A percentile compares a stretch with the other conserved stretches of the same genome.
phyloP scores from a whole-genome alignment of 1,284 basidiomycete genomes.

The Tylopilus sp. region DNA sequence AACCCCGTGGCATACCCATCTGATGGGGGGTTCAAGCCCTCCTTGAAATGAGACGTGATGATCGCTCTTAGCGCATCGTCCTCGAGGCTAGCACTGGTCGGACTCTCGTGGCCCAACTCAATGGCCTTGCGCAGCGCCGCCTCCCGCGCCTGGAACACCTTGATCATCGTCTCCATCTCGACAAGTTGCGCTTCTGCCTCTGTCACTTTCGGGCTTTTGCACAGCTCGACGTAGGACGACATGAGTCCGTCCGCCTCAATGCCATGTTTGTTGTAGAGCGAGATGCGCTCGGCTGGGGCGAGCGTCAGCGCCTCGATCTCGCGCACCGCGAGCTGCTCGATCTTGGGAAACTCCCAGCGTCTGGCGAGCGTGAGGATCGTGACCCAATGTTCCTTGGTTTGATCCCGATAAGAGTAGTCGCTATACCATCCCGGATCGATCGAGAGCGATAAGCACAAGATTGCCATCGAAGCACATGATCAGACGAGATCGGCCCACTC shows the following conservation, averaged over 20 bases:
- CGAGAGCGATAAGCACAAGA: conserved; percentile 3
- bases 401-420: conserved; percentile 37
- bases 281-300: conserved; percentile 50
- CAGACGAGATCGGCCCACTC: conserved; percentile 1
- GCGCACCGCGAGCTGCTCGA: conserved; percentile 37
- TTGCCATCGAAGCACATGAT: neutral
- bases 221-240: conserved; percentile 48
- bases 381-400: conserved; percentile 36
- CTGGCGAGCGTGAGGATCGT: conserved; percentile 41
- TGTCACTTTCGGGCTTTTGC: conserved; percentile 57
- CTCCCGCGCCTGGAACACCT: conserved; percentile 69
- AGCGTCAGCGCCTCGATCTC: conserved; percentile 44
- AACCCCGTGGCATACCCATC: conserved; percentile 30
- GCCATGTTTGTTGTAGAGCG: conserved; percentile 49
- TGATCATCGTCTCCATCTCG: conserved; percentile 67
- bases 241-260: conserved; percentile 47
- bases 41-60: conserved; percentile 37
- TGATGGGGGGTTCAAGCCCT: conserved; percentile 23
- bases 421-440: conserved; percentile 10
- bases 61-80: conserved; percentile 51
- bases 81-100: conserved; percentile 49
- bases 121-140: conserved; percentile 55
- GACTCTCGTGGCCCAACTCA: conserved; percentile 51
- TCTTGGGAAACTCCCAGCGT: conserved; percentile 40
- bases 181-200: conserved; percentile 66